phyloP scores from a whole-genome alignment of 176 grass and related monocot species.

The Oryza longistaminata region DNA sequence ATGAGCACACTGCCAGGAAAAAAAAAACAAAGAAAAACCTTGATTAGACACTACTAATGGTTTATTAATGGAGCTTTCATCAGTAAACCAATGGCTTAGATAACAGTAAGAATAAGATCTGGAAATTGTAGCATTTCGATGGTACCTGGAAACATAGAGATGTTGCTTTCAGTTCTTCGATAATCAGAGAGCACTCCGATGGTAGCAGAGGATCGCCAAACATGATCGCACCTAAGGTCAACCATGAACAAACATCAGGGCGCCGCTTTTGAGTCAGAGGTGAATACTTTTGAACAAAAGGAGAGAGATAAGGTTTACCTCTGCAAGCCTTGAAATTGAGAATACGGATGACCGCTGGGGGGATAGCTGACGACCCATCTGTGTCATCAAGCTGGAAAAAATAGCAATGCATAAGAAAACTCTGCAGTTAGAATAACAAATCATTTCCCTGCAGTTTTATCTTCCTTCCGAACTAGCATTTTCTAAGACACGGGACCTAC shows the following conservation, averaged over 20 bases:
- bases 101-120: neutral
- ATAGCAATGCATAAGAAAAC: conserved; percentile 29
- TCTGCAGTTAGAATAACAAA: neutral
- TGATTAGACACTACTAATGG: neutral
- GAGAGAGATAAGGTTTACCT: conserved; percentile 37
- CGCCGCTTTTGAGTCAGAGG: neutral
- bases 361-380: conserved; percentile 73
- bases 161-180: conserved; percentile 89
- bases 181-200: conserved; percentile 85
- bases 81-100: neutral
- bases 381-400: conserved; percentile 76
- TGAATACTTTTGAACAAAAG: neutral
- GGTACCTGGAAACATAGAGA: conserved; percentile 92
- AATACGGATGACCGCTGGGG: conserved; percentile 75
- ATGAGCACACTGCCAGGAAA: conserved; percentile 78
- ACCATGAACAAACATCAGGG: neutral
- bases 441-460: neutral
- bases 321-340: conserved; percentile 97
- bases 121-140: neutral
- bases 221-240: conserved; percentile 84
- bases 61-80: neutral
- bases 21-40: no score
- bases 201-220: conserved; percentile 89
- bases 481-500: neutral
- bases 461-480: neutral